These are phyloP conservation scores for Mycena vulgaris DNA, from an alignment of 768 basidiomycete genomes.

Conservation along the genomic window DNA sequence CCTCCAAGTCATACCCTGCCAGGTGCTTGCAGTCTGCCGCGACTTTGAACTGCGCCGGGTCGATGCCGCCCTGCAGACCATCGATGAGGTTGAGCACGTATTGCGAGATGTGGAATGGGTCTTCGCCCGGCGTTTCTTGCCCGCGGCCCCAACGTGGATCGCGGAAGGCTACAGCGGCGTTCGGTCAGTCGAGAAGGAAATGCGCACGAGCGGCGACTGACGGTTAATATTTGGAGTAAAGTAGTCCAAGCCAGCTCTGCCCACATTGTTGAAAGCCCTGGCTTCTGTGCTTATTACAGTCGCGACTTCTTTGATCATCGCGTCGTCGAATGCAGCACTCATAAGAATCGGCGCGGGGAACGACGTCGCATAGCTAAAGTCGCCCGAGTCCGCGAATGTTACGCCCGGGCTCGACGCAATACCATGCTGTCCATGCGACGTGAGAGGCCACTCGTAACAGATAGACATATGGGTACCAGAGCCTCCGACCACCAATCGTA, in stretches of 20 bases:
- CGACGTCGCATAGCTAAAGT: constrained; percentile 71
- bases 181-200: background rate
- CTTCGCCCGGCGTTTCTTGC: too few relatives aligned
- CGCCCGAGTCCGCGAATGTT: constrained; percentile 61
- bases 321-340: constrained; percentile 70
- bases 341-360: constrained; percentile 72
- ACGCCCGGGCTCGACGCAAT: constrained; percentile 69
- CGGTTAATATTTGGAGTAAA: constrained; percentile 63
- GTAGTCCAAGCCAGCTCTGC: constrained; percentile 25
- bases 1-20: constrained; percentile 71
- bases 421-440: constrained; percentile 59
- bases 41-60: constrained; percentile 67
- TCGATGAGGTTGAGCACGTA: constrained; percentile 69
- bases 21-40: constrained; percentile 74
- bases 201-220: background rate
- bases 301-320: constrained; percentile 64
- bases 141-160: constrained; percentile 77
- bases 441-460: background rate
- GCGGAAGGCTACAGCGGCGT: constrained; percentile 61
- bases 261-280: constrained; percentile 70
- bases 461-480: constrained; percentile 51
- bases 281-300: constrained; percentile 70
- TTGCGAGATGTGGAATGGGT: constrained; percentile 66
- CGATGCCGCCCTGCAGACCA: constrained; percentile 71
- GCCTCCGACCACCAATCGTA: constrained; percentile 78